phyloP scores from a whole-genome alignment of 805 yeast species.

The Starmerella kuoi region DNA sequence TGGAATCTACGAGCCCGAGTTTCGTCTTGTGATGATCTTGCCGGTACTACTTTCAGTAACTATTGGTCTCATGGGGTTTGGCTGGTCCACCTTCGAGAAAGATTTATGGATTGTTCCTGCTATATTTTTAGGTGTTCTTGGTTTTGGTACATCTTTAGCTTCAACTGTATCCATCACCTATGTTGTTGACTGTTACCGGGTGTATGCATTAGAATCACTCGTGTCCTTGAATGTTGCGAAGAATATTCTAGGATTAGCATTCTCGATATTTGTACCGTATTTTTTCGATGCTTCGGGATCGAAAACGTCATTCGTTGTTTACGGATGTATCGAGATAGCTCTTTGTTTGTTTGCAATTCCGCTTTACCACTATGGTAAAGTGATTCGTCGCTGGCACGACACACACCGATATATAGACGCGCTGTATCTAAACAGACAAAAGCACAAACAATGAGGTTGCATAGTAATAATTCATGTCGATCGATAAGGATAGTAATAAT shows the following conservation, averaged over 20 bases:
- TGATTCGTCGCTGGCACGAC: slow-evolving; percentile 41
- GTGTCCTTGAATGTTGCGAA: slow-evolving; percentile 46
- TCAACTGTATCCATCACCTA: slow-evolving; percentile 51
- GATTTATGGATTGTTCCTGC: slow-evolving; percentile 49
- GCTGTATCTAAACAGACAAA: not conserved
- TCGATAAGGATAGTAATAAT: slow-evolving; percentile 16
- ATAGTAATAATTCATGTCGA: too few relatives aligned
- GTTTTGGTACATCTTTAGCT: slow-evolving; percentile 50
- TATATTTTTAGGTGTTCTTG: slow-evolving; percentile 42
- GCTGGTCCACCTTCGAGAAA: slow-evolving; percentile 41
- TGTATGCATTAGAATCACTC: slow-evolving; percentile 47
- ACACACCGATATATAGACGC: slow-evolving; percentile 1
- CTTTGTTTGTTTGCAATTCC: slow-evolving; percentile 41
- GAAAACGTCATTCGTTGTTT: slow-evolving; percentile 39
- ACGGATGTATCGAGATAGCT: slow-evolving; percentile 41
- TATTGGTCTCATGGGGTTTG: slow-evolving; percentile 50
- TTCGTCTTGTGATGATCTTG: slow-evolving; percentile 41
- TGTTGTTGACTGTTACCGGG: slow-evolving; percentile 44
- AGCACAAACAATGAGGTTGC: not conserved
- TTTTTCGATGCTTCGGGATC: slow-evolving; percentile 35
- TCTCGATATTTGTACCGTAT: slow-evolving; percentile 43
- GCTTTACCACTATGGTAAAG: slow-evolving; percentile 44
- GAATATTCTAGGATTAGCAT: slow-evolving; percentile 43
- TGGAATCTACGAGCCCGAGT: slow-evolving; percentile 54
- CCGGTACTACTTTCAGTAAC: slow-evolving; percentile 37